A percentile compares a stretch with the other conserved stretches of the same genome.
Conservation (phyloP, 345 rosid species). For the Eucalyptus polybractea region DNA sequence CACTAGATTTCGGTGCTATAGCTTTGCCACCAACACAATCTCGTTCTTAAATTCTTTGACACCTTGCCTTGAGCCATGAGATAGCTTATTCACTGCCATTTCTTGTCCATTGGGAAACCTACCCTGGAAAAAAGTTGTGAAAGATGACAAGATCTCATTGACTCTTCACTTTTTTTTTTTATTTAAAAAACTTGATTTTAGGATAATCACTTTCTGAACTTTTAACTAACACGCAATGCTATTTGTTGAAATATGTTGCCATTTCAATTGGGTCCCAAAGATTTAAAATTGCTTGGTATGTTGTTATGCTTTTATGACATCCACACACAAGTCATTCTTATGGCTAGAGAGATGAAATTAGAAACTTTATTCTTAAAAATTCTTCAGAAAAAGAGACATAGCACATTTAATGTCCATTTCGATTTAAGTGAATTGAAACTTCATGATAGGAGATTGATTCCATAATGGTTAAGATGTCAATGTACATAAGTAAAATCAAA, state of each 20-base stretch:
- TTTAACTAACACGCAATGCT: too few relatives aligned
- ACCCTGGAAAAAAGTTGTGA: not conserved
- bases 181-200: too few relatives aligned
- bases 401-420: not conserved
- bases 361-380: too few relatives aligned
- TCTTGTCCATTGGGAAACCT: conserved; percentile 22
- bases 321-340: too few relatives aligned
- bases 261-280: too few relatives aligned
- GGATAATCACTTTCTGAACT: too few relatives aligned
- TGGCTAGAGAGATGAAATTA: too few relatives aligned
- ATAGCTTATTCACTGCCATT: conserved; percentile 12
- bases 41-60: conserved; percentile 21
- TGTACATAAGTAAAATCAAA: not conserved
- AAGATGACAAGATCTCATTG: not conserved
- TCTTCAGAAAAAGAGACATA: too few relatives aligned
- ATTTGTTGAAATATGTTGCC: too few relatives aligned
- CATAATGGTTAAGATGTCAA: not conserved
- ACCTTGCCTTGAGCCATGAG: conserved; percentile 9
- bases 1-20: conserved; percentile 25
- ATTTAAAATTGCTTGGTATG: too few relatives aligned
- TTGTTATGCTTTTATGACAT: too few relatives aligned
- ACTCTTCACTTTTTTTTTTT: not conserved
- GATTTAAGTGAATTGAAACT: not conserved
- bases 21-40: conserved; percentile 12
- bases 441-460: not conserved